Evolutionary conservation across 176 grass and related monocot species (phyloP).

Genomic region (Stipa capillata): DNA sequence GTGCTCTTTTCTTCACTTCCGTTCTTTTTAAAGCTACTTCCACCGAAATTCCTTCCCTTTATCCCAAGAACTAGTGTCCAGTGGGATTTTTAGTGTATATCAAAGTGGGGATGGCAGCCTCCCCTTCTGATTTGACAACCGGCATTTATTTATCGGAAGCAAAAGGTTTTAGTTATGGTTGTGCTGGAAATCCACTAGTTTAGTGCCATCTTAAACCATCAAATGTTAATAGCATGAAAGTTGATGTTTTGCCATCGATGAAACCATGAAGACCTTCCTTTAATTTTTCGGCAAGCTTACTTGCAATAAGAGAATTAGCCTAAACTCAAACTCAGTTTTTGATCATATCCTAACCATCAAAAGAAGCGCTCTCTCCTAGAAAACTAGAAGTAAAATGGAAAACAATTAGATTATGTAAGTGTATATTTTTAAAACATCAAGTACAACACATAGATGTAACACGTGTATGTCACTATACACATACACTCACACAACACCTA

Average conservation of each 20-base stretch:
- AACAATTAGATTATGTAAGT: background rate
- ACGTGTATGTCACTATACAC: too few species aligned
- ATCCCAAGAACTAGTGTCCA: background rate
- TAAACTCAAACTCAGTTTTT: background rate
- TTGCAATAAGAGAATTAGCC: background rate
- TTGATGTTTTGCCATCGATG: background rate
- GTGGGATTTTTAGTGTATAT: background rate
- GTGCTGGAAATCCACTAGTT: background rate
- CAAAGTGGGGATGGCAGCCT: background rate
- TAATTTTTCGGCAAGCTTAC: background rate
- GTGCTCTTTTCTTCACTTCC: background rate
- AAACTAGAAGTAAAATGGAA: background rate
- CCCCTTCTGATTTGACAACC: background rate
- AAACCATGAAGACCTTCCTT: background rate
- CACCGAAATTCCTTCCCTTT: conserved; percentile 14
- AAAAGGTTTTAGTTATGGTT: background rate
- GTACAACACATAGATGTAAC: too few species aligned
- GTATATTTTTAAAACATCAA: too few species aligned
- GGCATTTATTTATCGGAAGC: background rate
- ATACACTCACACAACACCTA: too few species aligned
- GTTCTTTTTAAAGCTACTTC: conserved; percentile 20
- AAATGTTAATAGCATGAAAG: background rate
- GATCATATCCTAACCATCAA: background rate
- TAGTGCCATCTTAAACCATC: background rate
- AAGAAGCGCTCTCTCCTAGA: background rate